These are phyloP conservation scores for Xylaria digitata DNA, from an alignment of 2,329 filamentous ascomycete species.

Conservation along the genomic window DNA sequence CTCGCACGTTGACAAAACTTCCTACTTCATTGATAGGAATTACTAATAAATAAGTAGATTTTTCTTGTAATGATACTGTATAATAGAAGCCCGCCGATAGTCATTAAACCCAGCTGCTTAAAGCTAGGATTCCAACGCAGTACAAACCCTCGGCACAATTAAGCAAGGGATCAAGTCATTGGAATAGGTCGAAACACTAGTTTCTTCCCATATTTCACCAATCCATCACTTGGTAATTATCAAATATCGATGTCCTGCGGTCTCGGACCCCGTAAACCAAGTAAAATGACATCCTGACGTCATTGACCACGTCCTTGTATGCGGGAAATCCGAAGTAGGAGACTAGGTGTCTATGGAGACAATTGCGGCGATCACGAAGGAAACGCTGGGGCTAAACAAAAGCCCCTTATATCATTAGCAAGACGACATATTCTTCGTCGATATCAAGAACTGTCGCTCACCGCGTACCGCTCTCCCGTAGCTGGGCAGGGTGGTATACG, in stretches of 20 bases:
- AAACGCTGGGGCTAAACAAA: slow-evolving; percentile 43
- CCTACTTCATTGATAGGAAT: not conserved
- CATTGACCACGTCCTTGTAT: slow-evolving; percentile 11
- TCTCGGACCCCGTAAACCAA: slow-evolving; percentile 19
- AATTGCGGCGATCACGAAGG: slow-evolving; percentile 35
- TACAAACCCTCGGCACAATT: not conserved
- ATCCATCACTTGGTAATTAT: slow-evolving; percentile 10
- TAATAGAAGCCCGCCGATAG: not conserved
- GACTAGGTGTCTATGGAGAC: not conserved
- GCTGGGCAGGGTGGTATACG: slow-evolving; percentile 37
- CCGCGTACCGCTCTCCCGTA: slow-evolving; percentile 33
- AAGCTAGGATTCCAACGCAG: not conserved
- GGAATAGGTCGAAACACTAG: not conserved
- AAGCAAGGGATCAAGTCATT: slow-evolving; percentile 6
- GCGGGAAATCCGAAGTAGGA: not conserved
- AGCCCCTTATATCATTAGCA: slow-evolving; percentile 44
- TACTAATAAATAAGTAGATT: not conserved
- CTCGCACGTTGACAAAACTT: not conserved
- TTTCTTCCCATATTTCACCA: not conserved
- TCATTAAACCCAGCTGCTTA: not conserved
- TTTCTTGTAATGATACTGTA: too few species aligned
- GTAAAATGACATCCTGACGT: slow-evolving; percentile 24
- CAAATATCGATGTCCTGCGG: not conserved
- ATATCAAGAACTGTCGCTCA: slow-evolving; percentile 45
- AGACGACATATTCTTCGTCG: slow-evolving; percentile 44